Conservation (phyloP, 352 stramenopile genomes). For the Pythium rhizo-oryzae region DNA sequence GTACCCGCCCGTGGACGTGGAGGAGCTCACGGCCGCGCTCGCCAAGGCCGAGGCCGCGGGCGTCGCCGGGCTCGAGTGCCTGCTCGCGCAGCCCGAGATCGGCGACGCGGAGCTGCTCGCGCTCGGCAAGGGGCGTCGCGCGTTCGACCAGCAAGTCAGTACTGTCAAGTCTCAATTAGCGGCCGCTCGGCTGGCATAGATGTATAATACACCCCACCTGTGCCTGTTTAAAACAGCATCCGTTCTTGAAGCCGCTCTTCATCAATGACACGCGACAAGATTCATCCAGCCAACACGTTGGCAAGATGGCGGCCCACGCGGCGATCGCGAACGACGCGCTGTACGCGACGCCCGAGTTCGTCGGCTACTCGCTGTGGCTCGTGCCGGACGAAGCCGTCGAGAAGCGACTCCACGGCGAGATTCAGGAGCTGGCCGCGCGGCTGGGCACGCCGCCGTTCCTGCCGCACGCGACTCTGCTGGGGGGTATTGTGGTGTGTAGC, state of each 20-base stretch:
- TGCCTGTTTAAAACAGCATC: constrained; percentile 10
- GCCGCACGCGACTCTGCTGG: constrained; percentile 67
- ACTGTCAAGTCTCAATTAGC: constrained; percentile 65
- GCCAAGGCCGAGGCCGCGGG: constrained; percentile 36
- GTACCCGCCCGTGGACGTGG: constrained; percentile 72
- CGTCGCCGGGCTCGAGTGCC: constrained; percentile 43
- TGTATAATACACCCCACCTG: constrained; percentile 22
- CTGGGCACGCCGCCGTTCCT: constrained; percentile 51
- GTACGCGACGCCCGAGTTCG: constrained; percentile 43
- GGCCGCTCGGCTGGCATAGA: constrained; percentile 24
- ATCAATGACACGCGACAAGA: background rate
- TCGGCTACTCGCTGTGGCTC: constrained; percentile 68
- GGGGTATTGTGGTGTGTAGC: constrained; percentile 39
- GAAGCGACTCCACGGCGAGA: constrained; percentile 34
- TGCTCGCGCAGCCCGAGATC: constrained; percentile 59
- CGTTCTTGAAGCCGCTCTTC: background rate
- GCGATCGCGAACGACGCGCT: constrained; percentile 29
- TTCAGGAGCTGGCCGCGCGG: constrained; percentile 38
- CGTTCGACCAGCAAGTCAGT: constrained; percentile 59
- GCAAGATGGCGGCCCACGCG: too few relatives aligned
- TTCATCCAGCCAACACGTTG: background rate
- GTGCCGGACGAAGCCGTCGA: constrained; percentile 29
- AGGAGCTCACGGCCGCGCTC: constrained; percentile 53
- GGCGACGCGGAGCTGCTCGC: constrained; percentile 38
- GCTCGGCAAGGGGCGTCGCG: constrained; percentile 44